Evolutionary conservation across 2,329 filamentous ascomycete species (phyloP), one percentile per base, ranked within the genome.

Genomic region (Diaporthe ilicicola): DNA sequence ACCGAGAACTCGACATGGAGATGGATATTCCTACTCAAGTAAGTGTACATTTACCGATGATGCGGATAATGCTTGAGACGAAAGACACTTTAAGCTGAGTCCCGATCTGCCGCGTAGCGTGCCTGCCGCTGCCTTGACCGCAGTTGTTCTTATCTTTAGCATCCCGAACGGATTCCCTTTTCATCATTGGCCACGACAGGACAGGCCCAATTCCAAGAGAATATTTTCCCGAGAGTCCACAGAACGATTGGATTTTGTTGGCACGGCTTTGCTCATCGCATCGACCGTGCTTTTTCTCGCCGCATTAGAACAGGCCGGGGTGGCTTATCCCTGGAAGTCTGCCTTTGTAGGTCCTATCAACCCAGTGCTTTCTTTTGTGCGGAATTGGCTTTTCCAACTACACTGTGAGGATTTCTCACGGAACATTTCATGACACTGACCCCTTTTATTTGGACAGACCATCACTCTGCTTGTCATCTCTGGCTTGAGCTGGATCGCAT

Each of bases 11-110:
- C 53, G 3, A 72, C 72, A 7, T 76, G 74, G 74, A 71, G 76
- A 56, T 77, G 78, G 76, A 75, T 75, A 50, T 76, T 76, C 62
- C 74, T 71, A 55, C 72, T 76, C 54, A 76, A 76, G 61, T 64
- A 64, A 12, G 59, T 50, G n/a, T n/a, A n/a, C n/a, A n/a, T n/a
- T n/a, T n/a, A n/a, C n/a, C n/a, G n/a, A n/a, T n/a, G n/a, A n/a
- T n/a, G n/a, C n/a, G n/a, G n/a, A n/a, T n/a, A n/a, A n/a, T n/a
- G n/a, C n/a, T n/a, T n/a, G n/a, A n/a, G n/a, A n/a, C n/a, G n/a
- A n/a, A n/a, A n/a, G n/a, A n/a, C n/a, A n/a, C n/a, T n/a, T n/a
- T n/a, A n/a, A n/a, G n/a, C n/a, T n/a, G n/a, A n/a, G n/a, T n/a
- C n/a, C n/a, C n/a, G n/a, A n/a, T n/a, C n/a, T n/a, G n/a, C n/a